phyloP scores from a whole-genome alignment of 805 yeast species.

The Cyberlindnera mrakii region DNA sequence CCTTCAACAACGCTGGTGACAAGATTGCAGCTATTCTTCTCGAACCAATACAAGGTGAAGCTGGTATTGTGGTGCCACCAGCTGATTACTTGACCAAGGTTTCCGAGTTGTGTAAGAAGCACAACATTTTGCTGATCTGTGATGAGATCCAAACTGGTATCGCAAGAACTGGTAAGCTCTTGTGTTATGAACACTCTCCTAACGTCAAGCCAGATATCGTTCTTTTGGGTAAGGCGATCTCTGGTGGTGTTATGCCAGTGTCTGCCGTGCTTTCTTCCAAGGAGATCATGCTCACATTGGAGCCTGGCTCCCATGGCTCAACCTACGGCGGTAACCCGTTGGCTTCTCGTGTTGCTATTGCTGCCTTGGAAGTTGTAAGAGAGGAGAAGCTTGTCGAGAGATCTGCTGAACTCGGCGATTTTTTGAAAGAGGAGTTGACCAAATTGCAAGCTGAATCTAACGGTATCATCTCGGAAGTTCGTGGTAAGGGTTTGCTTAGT shows the following conservation, averaged over 20 bases:
- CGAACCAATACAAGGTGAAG: constrained; percentile 98
- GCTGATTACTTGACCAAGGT: constrained; percentile 70
- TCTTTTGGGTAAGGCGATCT: constrained; percentile 86
- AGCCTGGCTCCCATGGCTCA: constrained; percentile 96
- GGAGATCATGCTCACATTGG: constrained; percentile 82
- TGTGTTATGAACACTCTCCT: constrained; percentile 82
- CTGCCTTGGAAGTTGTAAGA: constrained; percentile 83
- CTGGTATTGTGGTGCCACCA: constrained; percentile 95
- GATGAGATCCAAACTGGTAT: constrained; percentile 98
- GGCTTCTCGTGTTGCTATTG: constrained; percentile 88
- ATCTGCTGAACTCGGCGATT: constrained; percentile 63
- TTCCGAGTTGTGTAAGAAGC: constrained; percentile 64
- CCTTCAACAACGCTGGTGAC: constrained; percentile 77
- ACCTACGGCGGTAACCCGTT: constrained; percentile 98
- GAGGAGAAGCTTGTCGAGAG: constrained; percentile 84
- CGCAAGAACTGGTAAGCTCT: constrained; percentile 93
- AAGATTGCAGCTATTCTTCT: constrained; percentile 84
- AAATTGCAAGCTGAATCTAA: constrained; percentile 45
- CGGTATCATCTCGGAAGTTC: constrained; percentile 53
- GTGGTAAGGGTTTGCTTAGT: constrained; percentile 71
- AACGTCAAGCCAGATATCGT: constrained; percentile 83
- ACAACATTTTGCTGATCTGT: constrained; percentile 85
- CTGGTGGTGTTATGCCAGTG: constrained; percentile 93
- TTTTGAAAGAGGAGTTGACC: constrained; percentile 53
- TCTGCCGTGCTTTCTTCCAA: constrained; percentile 86